Base-by-base conservation (phyloP, 192 early-diverging fungal species). In the Backusella psychrophila region DNA sequence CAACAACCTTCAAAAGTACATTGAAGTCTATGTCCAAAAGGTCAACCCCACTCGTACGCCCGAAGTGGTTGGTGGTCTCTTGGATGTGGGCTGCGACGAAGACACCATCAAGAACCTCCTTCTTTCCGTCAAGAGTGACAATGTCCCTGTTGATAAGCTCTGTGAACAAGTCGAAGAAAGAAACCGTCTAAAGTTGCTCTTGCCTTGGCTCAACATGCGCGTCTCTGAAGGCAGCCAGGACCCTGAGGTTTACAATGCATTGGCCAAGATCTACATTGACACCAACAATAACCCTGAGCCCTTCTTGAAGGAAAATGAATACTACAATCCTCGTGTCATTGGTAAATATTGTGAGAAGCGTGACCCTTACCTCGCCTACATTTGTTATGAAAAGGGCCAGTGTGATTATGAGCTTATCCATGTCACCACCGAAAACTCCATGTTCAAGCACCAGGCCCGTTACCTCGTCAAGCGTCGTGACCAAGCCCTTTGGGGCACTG, bases 181-280 rank as follows among this genome's bases (percentile, higher is more conserved):
- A 67, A 99, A 99, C 87, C 87, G 98, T 6, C 86, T 99, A 69
- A 99, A 99, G 91, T 86, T 99, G 33, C 84, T 97, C 42, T 87
- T 97, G 72, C 96, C 96, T 42, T 99, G 96, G 95, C 88, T 99
- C 38, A 96, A 99, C 82, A 86, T 86, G 75, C 92, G 93, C 84
- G 90, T 93, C 39, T 92, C 92, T 82, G 95, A 96, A 77, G 96
- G 96, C 6, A 93, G 91, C 75, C 88, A 90, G 75, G 98, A 99
- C 80, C 82, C 92, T 4, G 93, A 92, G n/a, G 89, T 99, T 14
- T 98, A 95, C 87, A 99, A 99, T 76, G 96, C 98, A 14, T 84
- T 99, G 53, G 98, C 96, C 72, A 99, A 99, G 89, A 99, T 99
- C 74, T 98, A 97, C 83, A 98, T 99, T 79, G 98, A 99, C 83